A percentile compares a stretch with the other conserved stretches of the same genome.
phyloP scores from a whole-genome alignment of 1,284 basidiomycete genomes.

The Ceratobasidium sp. region DNA sequence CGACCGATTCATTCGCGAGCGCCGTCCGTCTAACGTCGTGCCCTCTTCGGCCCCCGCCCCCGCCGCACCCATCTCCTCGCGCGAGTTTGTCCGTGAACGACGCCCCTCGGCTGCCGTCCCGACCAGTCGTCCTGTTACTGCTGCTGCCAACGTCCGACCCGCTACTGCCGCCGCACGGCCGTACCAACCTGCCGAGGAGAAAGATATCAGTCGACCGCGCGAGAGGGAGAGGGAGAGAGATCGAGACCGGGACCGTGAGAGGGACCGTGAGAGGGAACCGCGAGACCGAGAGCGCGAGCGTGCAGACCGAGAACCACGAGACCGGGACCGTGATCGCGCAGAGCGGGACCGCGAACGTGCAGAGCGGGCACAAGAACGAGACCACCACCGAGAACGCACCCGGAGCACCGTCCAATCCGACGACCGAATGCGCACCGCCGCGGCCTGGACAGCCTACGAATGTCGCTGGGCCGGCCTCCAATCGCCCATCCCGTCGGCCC shows the following conservation, averaged over 20 bases:
- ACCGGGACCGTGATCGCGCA: not conserved
- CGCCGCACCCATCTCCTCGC: slow-evolving; percentile 10
- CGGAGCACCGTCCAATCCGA: slow-evolving; percentile 20
- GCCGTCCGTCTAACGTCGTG: slow-evolving; percentile 19
- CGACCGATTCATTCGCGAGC: slow-evolving; percentile 36
- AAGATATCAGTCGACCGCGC: slow-evolving; percentile 4
- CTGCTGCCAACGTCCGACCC: slow-evolving; percentile 25
- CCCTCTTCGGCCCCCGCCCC: slow-evolving; percentile 24
- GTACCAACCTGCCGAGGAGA: slow-evolving; percentile 24
- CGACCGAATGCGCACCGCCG: slow-evolving; percentile 41
- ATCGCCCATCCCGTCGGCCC: slow-evolving; percentile 33
- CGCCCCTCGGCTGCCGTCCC: slow-evolving; percentile 25
- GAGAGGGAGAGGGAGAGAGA: slow-evolving; percentile 18
- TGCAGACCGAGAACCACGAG: slow-evolving; percentile 15
- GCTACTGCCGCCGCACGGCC: slow-evolving; percentile 7
- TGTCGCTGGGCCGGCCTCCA: slow-evolving; percentile 43
- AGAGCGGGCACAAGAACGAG: not conserved
- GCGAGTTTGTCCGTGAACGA: slow-evolving; percentile 34
- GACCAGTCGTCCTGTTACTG: slow-evolving; percentile 4
- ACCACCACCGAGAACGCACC: not conserved
- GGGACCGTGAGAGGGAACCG: slow-evolving; percentile 14
- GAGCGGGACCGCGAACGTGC: slow-evolving; percentile 2
- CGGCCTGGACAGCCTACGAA: slow-evolving; percentile 43
- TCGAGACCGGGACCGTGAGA: slow-evolving; percentile 15
- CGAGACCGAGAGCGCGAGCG: slow-evolving; percentile 1